Evolutionary conservation across 768 basidiomycete genomes (phyloP), one percentile per base, ranked within the genome.

Genomic region (Termitomyces sp.): DNA sequence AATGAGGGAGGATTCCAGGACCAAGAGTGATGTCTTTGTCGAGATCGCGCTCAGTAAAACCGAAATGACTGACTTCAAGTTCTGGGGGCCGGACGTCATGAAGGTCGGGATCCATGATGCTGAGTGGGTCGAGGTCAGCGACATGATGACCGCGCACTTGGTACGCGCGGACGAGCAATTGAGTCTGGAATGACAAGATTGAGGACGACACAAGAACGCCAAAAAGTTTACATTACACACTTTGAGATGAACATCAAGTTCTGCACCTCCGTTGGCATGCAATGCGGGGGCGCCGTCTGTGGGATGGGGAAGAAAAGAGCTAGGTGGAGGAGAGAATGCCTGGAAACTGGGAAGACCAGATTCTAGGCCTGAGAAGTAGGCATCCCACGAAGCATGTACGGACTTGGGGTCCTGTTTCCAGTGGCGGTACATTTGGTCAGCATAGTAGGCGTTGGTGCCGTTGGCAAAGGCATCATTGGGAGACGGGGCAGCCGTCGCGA

Each of bases 61-160:
- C 94, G 71, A 97, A 99, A 52, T 89, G 90, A 62, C 90, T 91
- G 63, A 99, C 81, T 62, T 93, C 91, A 12, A 99, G 85, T 69
- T 99, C 97, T 1, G 92, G 87, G 2, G 95, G 95, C 8, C 80
- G 76, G 14, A 83, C 74, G 54, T 87, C 80, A 35, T 83, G 86
- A 43, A 98, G 82, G 70, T 98, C 96, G 40, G 93, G 81, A 63
- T 94, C 87, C 51, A 91, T 80, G 65, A 99, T 94, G 15, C 94
- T 94, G 17, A 99, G 83, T 33, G 97, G 97, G 69, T 99, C 97
- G 53, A 99, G 80, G 61, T 97, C 90, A 37, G 96, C 97, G 56
- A 94, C 80, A 65, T 98, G 94, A 66, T 99, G 97, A 15, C 97
- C 97, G 58, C 96, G 91, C 17, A 99, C 97, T 85, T 99, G 97